These are phyloP conservation scores for Fusarium tjaetaba DNA, from an alignment of 2,329 filamentous ascomycete species.

Conservation along the genomic window DNA sequence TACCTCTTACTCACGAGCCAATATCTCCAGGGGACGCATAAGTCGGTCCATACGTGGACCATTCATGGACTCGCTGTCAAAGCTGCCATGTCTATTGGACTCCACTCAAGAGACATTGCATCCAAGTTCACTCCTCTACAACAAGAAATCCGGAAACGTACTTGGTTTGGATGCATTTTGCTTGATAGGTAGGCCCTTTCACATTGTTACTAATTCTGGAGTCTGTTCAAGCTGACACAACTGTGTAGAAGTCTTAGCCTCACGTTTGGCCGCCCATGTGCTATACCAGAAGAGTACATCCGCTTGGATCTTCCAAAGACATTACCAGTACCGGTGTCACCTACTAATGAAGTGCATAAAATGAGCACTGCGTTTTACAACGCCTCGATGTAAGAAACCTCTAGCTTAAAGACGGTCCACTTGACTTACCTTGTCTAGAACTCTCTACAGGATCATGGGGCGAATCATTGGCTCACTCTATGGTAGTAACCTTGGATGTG, in stretches of 20 bases:
- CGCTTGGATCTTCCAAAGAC: constrained; percentile 9
- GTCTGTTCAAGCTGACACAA: neutral
- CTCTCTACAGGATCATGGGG: constrained; percentile 15
- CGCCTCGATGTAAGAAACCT: constrained; percentile 7
- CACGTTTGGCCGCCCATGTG: constrained; percentile 25
- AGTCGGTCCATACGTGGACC: constrained; percentile 63
- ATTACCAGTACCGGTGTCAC: neutral
- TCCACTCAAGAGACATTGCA: constrained; percentile 56
- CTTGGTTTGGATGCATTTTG: constrained; percentile 50
- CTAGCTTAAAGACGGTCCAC: accelerated
- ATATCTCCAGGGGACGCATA: constrained; percentile 64
- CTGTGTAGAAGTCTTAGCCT: constrained; percentile 18
- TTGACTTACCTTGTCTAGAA: neutral
- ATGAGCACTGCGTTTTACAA: constrained; percentile 28
- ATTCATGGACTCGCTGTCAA: constrained; percentile 63
- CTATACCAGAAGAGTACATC: constrained; percentile 31
- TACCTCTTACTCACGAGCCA: constrained; percentile 59
- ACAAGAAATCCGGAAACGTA: constrained; percentile 58
- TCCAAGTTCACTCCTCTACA: constrained; percentile 53
- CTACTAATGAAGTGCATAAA: neutral
- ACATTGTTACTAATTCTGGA: too few species aligned
- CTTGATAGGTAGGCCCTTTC: constrained; percentile 16
- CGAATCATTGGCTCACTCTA: constrained; percentile 20
- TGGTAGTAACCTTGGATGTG: constrained; percentile 25
- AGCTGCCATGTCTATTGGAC: constrained; percentile 60